These are phyloP conservation scores for Purpureocillium takamizusanense DNA, from an alignment of 2,329 filamentous ascomycete genomes.

Conservation along the genomic window DNA sequence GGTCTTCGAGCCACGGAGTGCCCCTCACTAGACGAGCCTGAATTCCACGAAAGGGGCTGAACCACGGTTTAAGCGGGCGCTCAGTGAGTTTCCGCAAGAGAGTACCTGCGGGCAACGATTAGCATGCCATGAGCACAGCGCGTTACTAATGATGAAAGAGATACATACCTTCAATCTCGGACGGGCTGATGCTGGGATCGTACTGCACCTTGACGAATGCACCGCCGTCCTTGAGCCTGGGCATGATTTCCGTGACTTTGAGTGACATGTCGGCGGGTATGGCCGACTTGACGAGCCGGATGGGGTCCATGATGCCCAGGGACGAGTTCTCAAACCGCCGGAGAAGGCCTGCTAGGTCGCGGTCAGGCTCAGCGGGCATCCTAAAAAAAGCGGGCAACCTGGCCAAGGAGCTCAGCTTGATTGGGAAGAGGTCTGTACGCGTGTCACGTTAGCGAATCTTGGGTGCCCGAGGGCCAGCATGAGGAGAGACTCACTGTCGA, in stretches of 20 bases:
- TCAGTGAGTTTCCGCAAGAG: conserved; percentile 57
- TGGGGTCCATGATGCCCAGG: conserved; percentile 41
- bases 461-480: neutral
- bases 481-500: conserved; percentile 59
- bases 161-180: conserved; percentile 32
- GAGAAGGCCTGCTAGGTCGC: conserved; percentile 40
- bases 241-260: conserved; percentile 71
- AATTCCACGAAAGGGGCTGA: conserved; percentile 70
- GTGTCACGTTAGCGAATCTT: neutral
- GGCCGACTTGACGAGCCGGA: conserved; percentile 48
- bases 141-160: neutral
- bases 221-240: conserved; percentile 82
- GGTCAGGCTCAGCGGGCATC: conserved; percentile 38
- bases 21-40: conserved; percentile 68
- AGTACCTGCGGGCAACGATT: conserved; percentile 23
- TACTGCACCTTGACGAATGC: conserved; percentile 81
- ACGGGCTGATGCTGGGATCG: conserved; percentile 25
- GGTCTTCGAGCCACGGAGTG: conserved; percentile 87
- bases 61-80: conserved; percentile 76
- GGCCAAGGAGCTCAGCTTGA: conserved; percentile 51
- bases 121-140: too few species aligned
- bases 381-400: conserved; percentile 39
- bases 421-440: conserved; percentile 68
- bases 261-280: conserved; percentile 55
- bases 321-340: conserved; percentile 41